Conservation (phyloP, 805 yeast species). For the Candida sithepensis region DNA sequence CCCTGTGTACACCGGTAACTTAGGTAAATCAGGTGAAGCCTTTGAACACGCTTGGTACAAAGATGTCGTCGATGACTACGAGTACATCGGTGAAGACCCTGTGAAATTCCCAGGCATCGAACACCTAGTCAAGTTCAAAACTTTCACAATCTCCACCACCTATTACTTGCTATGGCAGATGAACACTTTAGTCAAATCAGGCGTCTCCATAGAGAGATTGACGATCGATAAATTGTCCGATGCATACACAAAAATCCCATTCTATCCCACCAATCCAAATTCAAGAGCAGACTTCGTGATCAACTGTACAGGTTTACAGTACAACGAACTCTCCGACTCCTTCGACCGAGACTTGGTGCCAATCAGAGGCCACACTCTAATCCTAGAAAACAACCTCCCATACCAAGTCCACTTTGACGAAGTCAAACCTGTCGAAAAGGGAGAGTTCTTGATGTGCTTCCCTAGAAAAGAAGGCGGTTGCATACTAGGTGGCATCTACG, state of each 20-base stretch:
- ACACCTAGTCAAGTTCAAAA: conserved; percentile 38
- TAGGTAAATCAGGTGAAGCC: conserved; percentile 2
- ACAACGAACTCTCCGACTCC: conserved; percentile 44
- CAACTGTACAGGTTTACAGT: conserved; percentile 55
- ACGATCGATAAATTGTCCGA: conserved; percentile 42
- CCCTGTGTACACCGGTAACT: conserved; percentile 23
- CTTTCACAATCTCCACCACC: conserved; percentile 58
- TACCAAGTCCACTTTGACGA: conserved; percentile 34
- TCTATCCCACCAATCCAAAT: conserved; percentile 16
- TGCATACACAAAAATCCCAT: conserved; percentile 30
- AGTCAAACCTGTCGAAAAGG: conserved; percentile 27
- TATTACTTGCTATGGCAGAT: conserved; percentile 52
- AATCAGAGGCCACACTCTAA: conserved; percentile 57
- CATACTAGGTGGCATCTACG: conserved; percentile 53
- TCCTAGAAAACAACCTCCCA: conserved; percentile 43
- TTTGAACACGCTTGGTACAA: conserved; percentile 46
- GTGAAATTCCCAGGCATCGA: conserved; percentile 34
- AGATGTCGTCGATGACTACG: conserved; percentile 38
- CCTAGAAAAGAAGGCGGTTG: conserved; percentile 69
- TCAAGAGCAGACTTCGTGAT: conserved; percentile 40
- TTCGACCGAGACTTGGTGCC: conserved; percentile 45
- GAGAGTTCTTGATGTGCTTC: conserved; percentile 55
- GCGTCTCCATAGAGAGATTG: conserved; percentile 44
- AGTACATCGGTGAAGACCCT: conserved; percentile 27
- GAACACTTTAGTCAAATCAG: conserved; percentile 39